Percentiles rank a stretch among this genome's conserved stretches.
Evolutionary conservation across 2,329 filamentous ascomycete species (phyloP).

Genomic region (Cordyceps tenuipes): DNA sequence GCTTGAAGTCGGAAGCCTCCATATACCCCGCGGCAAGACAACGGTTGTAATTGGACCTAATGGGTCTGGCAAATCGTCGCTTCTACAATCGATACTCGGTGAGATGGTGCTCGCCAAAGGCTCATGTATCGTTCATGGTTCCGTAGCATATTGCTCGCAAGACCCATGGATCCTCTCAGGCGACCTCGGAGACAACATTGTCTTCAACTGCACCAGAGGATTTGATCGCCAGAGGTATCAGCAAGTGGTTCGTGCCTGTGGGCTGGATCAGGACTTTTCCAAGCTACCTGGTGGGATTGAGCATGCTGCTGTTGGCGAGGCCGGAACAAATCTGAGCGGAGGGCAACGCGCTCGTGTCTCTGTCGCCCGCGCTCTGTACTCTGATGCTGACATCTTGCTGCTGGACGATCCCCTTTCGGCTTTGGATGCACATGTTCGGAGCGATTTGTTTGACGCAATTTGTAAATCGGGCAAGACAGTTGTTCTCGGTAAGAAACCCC

Average conservation of each 20-base stretch:
- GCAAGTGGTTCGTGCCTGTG: background rate
- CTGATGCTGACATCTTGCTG: slow-evolving; percentile 6
- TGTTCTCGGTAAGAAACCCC: background rate
- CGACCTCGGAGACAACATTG: background rate
- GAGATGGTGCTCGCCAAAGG: slow-evolving; percentile 1
- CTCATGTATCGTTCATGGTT: background rate
- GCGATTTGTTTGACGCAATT: background rate
- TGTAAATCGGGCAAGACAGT: background rate
- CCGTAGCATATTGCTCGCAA: slow-evolving; percentile 5
- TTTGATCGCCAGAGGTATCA: background rate
- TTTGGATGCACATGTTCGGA: slow-evolving; percentile 7
- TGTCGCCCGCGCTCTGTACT: slow-evolving; percentile 5
- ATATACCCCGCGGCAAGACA: background rate
- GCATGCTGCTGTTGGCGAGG: slow-evolving; percentile 6
- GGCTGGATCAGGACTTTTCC: slow-evolving; percentile 5
- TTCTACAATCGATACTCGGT: slow-evolving; percentile 5
- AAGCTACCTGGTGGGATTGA: background rate
- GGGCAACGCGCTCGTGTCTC: slow-evolving; percentile 6
- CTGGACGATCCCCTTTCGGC: slow-evolving; percentile 9
- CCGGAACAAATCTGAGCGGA: slow-evolving; percentile 5
- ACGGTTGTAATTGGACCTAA: slow-evolving; percentile 1
- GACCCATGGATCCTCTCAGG: slow-evolving; percentile 4
- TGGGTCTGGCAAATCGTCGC: slow-evolving; percentile 5
- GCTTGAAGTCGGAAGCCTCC: background rate
- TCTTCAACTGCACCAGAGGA: slow-evolving; percentile 4